Evolutionary conservation across 2,329 filamentous ascomycete species (phyloP).

Genomic region (Diaporthe vexans): DNA sequence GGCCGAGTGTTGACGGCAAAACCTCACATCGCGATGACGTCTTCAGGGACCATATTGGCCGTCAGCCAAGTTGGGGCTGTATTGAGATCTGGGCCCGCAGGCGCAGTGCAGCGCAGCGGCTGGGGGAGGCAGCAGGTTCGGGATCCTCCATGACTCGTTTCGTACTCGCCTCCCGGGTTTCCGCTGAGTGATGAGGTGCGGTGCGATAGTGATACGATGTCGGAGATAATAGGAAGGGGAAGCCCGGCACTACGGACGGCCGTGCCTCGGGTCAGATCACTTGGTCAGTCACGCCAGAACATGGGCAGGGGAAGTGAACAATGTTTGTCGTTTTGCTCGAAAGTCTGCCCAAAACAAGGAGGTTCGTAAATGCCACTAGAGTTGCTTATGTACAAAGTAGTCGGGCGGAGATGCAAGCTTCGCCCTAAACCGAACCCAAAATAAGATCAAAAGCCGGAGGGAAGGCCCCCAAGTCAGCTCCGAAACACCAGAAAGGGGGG

Average conservation of each 20-base stretch:
- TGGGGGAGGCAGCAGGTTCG: constrained; percentile 5
- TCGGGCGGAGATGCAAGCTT: constrained; percentile 11
- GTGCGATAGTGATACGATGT: constrained; percentile 28
- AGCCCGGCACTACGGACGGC: not conserved
- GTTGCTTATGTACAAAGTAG: constrained; percentile 27
- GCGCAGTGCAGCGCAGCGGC: not conserved
- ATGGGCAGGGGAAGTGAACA: not conserved
- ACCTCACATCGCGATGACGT: constrained; percentile 22
- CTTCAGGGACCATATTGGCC: constrained; percentile 1
- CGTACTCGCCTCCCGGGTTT: constrained; percentile 21
- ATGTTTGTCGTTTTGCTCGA: not conserved
- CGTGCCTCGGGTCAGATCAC: constrained; percentile 11
- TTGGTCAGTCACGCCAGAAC: constrained; percentile 5
- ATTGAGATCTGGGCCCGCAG: constrained; percentile 7
- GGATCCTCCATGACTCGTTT: constrained; percentile 15
- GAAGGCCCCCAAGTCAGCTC: constrained; percentile 13
- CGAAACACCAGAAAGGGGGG: constrained; percentile 31
- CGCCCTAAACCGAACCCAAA: constrained; percentile 14
- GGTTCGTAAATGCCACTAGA: constrained; percentile 27
- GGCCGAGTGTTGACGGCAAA: not conserved
- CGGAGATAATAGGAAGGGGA: constrained; percentile 14
- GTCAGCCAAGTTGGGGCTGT: constrained; percentile 17
- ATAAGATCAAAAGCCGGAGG: constrained; percentile 19
- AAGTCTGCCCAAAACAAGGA: not conserved
- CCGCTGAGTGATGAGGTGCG: constrained; percentile 12